Evolutionary conservation across 2,329 filamentous ascomycete species (phyloP), one percentile per base, ranked within the genome.

Genomic region (Ophiocordyceps robertsii): DNA sequence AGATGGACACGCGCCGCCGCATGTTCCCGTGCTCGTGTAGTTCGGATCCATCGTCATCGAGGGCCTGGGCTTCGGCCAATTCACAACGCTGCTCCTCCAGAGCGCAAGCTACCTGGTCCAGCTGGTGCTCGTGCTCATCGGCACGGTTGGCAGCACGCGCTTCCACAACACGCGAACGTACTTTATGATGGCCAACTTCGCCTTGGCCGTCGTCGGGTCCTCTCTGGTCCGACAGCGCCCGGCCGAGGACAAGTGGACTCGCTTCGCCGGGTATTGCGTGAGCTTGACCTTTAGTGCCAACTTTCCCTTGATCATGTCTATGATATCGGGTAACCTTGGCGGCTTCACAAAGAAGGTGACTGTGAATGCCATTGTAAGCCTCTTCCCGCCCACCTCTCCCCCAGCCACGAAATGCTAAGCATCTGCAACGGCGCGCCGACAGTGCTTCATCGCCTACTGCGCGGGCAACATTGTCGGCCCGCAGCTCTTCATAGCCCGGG

Each of bases 341-440:
- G 77, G 77, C 1, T 73, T 77, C 42, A 81, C 76, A 1, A 82
- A 82, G 60, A 80, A 78, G 51, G 66, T 69, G 1, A 70, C 73
- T 5, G 70, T 73, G 12, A 70, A 77, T 8, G 73, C 75, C 1
- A 67, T 74, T 49, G 52, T 55, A 39, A 10, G 77, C 31, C 10
- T 6, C 6, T 7, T 35, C 14, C n/a, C 16, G 6, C 19, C 17
- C n/a, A 13, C 11, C 24, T 29, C 14, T 32, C n/a, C n/a, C n/a
- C n/a, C n/a, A n/a, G n/a, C n/a, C n/a, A n/a, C n/a, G n/a, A n/a
- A 14, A 24, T 7, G 24, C 24, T 24, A 24, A 24, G 24, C 36
- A 24, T 38, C 17, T 2, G 7, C 5, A 12, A 4, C 11, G 3
- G 11, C 16, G 16, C 37, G 11, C 24, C n/a, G 12, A 6, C 11